Conservation (phyloP, 129 eudicot species). For the Flaveria bidentis region DNA sequence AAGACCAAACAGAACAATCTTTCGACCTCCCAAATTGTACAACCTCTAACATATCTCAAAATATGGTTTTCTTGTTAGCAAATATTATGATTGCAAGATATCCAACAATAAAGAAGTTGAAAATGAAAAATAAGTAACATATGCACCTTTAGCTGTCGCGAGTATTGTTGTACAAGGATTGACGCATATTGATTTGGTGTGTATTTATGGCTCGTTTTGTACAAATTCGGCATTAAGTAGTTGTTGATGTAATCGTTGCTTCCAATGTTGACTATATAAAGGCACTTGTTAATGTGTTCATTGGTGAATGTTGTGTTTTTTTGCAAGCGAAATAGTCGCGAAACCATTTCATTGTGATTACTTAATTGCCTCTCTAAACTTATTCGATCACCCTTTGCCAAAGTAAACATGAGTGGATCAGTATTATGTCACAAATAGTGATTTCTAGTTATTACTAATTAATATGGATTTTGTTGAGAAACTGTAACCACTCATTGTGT, state of each 20-base stretch:
- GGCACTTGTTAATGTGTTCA: constrained; percentile 37
- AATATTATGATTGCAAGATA: neutral
- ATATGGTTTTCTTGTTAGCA: neutral
- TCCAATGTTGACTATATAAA: constrained; percentile 43
- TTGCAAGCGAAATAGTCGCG: constrained; percentile 20
- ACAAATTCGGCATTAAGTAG: constrained; percentile 39
- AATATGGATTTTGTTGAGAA: neutral
- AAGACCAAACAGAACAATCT: constrained; percentile 46
- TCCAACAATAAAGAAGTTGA: neutral
- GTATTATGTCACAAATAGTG: neutral
- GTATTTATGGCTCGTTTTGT: constrained; percentile 16
- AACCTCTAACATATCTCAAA: constrained; percentile 25
- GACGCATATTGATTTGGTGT: constrained; percentile 36
- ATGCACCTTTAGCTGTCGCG: constrained; percentile 37
- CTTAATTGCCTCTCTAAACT: constrained; percentile 29
- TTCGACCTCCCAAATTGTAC: constrained; percentile 52
- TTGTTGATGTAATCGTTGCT: constrained; percentile 58
- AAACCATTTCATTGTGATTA: constrained; percentile 31
- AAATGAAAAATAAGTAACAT: neutral
- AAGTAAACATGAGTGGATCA: neutral
- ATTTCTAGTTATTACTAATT: neutral
- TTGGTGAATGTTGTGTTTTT: constrained; percentile 20
- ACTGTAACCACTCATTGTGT: neutral
- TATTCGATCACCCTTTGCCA: constrained; percentile 34
- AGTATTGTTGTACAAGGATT: constrained; percentile 32